Conservation (phyloP, 768 basidiomycete species). For the Chalciporus chontae region DNA sequence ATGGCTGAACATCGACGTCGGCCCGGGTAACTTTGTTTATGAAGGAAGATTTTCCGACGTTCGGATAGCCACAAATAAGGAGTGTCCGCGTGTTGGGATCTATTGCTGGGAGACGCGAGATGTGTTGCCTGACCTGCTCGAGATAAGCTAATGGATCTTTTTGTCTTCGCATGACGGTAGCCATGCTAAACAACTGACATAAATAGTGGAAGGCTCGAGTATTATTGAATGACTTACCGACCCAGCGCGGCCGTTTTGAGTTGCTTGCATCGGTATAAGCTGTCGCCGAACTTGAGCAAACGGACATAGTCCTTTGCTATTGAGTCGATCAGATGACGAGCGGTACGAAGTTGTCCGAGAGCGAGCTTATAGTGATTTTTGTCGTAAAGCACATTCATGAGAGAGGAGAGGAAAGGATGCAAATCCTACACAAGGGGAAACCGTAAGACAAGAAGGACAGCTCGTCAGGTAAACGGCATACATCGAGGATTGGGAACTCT, state of each 20-base stretch:
- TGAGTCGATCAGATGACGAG: constrained; percentile 93
- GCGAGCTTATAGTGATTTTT: constrained; percentile 99
- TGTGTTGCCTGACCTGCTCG: constrained; percentile 98
- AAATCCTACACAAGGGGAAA: constrained; percentile 53
- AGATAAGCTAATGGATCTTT: constrained; percentile 98
- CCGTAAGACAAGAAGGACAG: too few species aligned
- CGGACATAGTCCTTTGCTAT: constrained; percentile 97
- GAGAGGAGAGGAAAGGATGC: constrained; percentile 92
- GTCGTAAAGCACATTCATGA: constrained; percentile 99
- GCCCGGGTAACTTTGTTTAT: constrained; percentile 99
- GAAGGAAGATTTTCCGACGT: constrained; percentile 99
- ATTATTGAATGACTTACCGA: constrained; percentile 57
- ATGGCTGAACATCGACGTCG: constrained; percentile 98
- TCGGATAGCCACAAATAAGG: constrained; percentile 97
- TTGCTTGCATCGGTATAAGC: constrained; percentile 97
- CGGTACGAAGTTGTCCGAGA: constrained; percentile 93
- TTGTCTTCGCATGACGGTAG: constrained; percentile 96
- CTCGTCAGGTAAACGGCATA: constrained; percentile 24
- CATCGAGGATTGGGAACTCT: constrained; percentile 97
- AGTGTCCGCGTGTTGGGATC: constrained; percentile 98
- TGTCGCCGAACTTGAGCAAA: constrained; percentile 96
- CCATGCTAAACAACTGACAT: constrained; percentile 63
- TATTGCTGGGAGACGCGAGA: constrained; percentile 96
- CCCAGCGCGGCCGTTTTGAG: constrained; percentile 96
- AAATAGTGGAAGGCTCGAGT: background rate